A percentile compares a stretch with the other conserved stretches of the same genome.
These are phyloP conservation scores for Centella asiatica DNA, from an alignment of 129 eudicot species.

Conservation along the genomic window DNA sequence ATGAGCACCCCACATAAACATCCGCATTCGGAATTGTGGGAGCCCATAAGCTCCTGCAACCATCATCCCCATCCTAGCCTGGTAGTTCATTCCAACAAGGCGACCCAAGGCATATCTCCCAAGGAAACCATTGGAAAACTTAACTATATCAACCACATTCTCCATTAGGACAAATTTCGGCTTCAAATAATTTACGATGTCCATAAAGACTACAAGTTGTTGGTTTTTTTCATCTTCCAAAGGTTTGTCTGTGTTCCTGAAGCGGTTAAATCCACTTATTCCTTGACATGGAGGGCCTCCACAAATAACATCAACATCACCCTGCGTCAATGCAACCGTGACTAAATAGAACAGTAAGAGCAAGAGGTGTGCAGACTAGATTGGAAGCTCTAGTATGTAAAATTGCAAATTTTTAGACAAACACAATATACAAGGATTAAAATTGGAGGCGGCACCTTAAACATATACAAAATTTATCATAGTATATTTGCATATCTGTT, in stretches of 20 bases:
- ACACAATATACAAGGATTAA: too few species aligned
- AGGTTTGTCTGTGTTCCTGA: constrained; percentile 47
- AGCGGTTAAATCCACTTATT: constrained; percentile 82
- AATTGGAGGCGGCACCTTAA: too few species aligned
- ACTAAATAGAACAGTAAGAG: not conserved
- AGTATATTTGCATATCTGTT: too few species aligned
- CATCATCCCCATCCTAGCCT: constrained; percentile 76
- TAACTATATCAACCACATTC: constrained; percentile 73
- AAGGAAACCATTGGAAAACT: constrained; percentile 54
- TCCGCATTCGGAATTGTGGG: constrained; percentile 78
- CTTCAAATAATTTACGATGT: constrained; percentile 45
- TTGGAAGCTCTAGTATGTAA: too few species aligned
- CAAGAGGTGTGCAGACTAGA: too few species aligned
- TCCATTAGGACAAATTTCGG: constrained; percentile 78
- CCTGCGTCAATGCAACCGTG: constrained; percentile 24
- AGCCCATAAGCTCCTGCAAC: constrained; percentile 89
- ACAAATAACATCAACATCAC: constrained; percentile 65
- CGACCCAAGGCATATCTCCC: constrained; percentile 75
- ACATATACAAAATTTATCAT: too few species aligned
- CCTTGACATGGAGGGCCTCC: constrained; percentile 99
- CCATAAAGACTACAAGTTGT: constrained; percentile 70
- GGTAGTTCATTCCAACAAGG: constrained; percentile 66
- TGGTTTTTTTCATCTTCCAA: constrained; percentile 60
- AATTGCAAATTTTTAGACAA: too few species aligned
- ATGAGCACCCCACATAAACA: constrained; percentile 89